Conservation (phyloP, 768 basidiomycete genomes). For the Naganishia vishniacii region DNA sequence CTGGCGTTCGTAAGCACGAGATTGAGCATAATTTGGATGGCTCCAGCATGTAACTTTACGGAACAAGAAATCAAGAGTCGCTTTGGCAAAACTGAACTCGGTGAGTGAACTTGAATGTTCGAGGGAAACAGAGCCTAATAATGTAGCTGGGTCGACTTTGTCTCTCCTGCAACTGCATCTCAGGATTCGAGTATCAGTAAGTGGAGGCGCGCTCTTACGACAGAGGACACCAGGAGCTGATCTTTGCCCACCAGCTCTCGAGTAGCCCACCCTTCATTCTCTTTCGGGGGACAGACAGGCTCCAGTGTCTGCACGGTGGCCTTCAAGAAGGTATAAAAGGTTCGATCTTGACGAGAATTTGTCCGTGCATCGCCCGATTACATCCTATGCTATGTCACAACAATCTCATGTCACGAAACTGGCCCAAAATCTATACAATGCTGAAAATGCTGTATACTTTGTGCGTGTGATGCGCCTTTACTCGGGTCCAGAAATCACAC, state of each 20-base stretch:
- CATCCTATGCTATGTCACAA: not conserved
- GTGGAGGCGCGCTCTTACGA: not conserved
- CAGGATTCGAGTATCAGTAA: conserved; percentile 40
- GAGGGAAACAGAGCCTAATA: not conserved
- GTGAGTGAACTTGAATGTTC: conserved; percentile 27
- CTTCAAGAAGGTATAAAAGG: conserved; percentile 34
- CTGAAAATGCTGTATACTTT: not conserved
- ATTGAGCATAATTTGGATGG: not conserved
- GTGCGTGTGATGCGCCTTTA: not conserved
- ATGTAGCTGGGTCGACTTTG: not conserved
- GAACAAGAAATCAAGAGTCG: conserved; percentile 48
- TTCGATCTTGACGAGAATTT: not conserved
- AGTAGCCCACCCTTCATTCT: conserved; percentile 47
- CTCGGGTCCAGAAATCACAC: conserved; percentile 29
- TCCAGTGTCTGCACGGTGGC: conserved; percentile 47
- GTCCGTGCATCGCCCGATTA: not conserved
- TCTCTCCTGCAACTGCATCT: not conserved
- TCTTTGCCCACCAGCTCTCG: conserved; percentile 33
- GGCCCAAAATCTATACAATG: not conserved
- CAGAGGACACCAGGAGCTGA: not conserved
- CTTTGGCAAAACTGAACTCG: conserved; percentile 40
- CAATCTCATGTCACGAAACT: not conserved
- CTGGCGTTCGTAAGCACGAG: not conserved
- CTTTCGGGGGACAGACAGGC: conserved; percentile 48
- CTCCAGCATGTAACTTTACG: conserved; percentile 49